These are phyloP conservation scores for Kodamaea anthophila DNA, from an alignment of 1,139 yeast genomes.

Conservation along the genomic window DNA sequence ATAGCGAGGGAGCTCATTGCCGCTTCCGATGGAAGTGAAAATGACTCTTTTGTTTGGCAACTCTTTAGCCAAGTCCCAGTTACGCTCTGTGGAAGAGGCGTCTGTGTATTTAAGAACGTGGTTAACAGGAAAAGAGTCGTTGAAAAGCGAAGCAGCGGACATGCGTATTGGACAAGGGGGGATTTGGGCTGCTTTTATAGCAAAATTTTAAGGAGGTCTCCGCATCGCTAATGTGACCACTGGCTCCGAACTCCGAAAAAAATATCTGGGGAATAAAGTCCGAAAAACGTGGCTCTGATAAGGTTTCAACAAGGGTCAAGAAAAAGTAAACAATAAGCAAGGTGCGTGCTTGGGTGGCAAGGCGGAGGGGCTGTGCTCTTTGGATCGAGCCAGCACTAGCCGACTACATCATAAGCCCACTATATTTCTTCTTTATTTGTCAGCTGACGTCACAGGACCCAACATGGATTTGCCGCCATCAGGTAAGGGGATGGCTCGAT, in stretches of 20 bases:
- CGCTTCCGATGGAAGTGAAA: constrained; percentile 32
- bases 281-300: too few relatives aligned
- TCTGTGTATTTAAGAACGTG: constrained; percentile 12
- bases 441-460: too few relatives aligned
- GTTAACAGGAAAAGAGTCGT: constrained; percentile 13
- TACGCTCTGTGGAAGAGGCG: constrained; percentile 48
- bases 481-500: too few relatives aligned
- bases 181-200: constrained; percentile 1
- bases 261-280: constrained; percentile 4
- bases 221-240: constrained; percentile 2
- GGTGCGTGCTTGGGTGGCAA: too few relatives aligned
- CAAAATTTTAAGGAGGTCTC: neutral
- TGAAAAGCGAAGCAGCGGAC: constrained; percentile 7
- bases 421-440: too few relatives aligned
- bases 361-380: too few relatives aligned
- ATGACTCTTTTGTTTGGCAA: constrained; percentile 28
- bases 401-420: too few relatives aligned
- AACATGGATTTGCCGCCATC: too few relatives aligned
- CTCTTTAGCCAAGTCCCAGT: constrained; percentile 44
- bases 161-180: constrained; percentile 1
- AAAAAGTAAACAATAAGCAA: too few relatives aligned
- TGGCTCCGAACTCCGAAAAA: constrained; percentile 6
- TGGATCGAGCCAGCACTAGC: too few relatives aligned
- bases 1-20: constrained; percentile 74
- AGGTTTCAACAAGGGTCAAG: too few relatives aligned